These are phyloP conservation scores for Penicillium samsonianum DNA, from an alignment of 495 filamentous ascomycete species.

Conservation along the genomic window DNA sequence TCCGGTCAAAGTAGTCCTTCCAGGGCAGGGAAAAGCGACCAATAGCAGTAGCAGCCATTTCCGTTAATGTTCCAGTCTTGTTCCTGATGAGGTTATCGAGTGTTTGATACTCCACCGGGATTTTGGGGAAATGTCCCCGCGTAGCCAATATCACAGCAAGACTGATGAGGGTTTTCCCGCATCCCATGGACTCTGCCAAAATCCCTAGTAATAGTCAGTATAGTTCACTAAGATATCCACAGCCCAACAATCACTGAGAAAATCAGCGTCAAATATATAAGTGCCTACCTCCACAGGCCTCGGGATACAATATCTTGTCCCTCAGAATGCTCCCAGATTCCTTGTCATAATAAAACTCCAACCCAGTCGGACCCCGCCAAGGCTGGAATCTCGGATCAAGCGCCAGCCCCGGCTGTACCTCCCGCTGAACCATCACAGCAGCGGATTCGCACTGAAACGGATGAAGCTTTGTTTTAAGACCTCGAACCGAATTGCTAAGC, in stretches of 20 bases:
- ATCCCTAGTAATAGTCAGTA: constrained; percentile 30
- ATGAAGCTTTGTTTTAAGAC: constrained; percentile 70
- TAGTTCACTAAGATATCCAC: neutral
- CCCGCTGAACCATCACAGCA: constrained; percentile 83
- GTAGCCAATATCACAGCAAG: constrained; percentile 82
- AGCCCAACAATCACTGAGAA: neutral
- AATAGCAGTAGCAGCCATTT: constrained; percentile 73
- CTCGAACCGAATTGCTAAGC: constrained; percentile 53
- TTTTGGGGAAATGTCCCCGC: constrained; percentile 62
- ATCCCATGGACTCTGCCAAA: constrained; percentile 63
- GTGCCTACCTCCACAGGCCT: constrained; percentile 64
- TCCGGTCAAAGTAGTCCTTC: constrained; percentile 57
- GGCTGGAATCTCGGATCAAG: constrained; percentile 72
- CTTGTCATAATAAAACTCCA: constrained; percentile 71
- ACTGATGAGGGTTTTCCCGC: constrained; percentile 88
- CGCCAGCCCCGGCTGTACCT: constrained; percentile 61
- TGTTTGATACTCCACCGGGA: constrained; percentile 63
- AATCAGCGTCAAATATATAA: neutral
- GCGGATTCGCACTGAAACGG: constrained; percentile 80
- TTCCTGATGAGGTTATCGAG: constrained; percentile 39
- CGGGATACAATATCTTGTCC: constrained; percentile 70
- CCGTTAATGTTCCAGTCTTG: constrained; percentile 53
- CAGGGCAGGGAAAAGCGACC: constrained; percentile 69
- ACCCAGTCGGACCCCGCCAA: constrained; percentile 58
- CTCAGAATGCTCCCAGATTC: constrained; percentile 59